phyloP scores from a whole-genome alignment of 2,329 filamentous ascomycete species.

The Pseudogymnoascus sp. region DNA sequence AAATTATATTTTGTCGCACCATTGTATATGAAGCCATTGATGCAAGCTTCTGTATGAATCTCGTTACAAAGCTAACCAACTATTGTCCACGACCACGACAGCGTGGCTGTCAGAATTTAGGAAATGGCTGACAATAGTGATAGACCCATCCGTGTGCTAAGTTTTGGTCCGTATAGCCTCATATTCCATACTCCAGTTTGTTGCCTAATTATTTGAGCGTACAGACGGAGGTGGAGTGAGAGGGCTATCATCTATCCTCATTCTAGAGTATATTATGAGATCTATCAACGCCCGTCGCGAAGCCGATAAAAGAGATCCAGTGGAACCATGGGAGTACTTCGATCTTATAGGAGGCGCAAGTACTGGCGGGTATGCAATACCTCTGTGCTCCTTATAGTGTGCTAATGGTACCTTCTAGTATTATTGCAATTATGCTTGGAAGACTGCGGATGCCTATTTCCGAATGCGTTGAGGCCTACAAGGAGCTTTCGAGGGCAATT shows the following conservation, averaged over 20 bases:
- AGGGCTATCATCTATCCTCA: constrained; percentile 1
- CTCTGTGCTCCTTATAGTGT: too few relatives aligned
- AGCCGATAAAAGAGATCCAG: neutral
- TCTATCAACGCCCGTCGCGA: neutral
- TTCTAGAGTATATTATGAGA: neutral
- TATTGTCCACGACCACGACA: neutral
- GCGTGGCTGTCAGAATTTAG: neutral
- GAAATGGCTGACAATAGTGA: neutral
- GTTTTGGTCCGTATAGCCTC: neutral
- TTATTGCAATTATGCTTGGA: constrained; percentile 33
- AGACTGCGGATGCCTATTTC: constrained; percentile 30
- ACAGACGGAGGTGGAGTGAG: neutral
- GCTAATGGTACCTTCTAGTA: constrained; percentile 19
- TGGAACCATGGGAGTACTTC: constrained; percentile 41
- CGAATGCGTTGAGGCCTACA: constrained; percentile 29
- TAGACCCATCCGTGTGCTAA: neutral
- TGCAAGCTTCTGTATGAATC: neutral
- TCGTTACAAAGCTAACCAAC: neutral
- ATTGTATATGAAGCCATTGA: too few relatives aligned
- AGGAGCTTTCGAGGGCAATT: constrained; percentile 9
- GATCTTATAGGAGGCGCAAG: constrained; percentile 46
- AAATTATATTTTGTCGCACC: neutral
- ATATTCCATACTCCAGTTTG: neutral
- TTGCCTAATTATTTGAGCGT: neutral
- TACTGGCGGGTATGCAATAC: constrained; percentile 34